A percentile compares a stretch with the other conserved stretches of the same genome.
Evolutionary conservation across 73 alveolate species (phyloP).

Genomic region (Paraurostyla sp.): DNA sequence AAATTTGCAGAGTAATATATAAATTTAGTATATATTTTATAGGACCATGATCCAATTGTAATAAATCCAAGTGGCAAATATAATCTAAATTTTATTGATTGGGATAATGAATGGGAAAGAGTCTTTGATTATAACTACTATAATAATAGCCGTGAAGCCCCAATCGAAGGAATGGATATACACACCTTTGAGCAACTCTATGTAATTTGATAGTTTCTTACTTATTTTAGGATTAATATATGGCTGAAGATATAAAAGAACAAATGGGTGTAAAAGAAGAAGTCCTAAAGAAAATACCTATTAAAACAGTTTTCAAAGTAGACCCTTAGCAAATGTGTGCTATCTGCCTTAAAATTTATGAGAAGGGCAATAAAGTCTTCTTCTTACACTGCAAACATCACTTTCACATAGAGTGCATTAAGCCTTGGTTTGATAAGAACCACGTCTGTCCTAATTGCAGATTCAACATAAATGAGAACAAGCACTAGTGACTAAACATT

Average conservation of each 20-base stretch:
- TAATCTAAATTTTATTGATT: constrained; percentile 90
- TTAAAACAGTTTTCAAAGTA: constrained; percentile 69
- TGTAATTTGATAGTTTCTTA: neutral
- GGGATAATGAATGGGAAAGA: constrained; percentile 95
- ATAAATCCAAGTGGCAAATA: constrained; percentile 87
- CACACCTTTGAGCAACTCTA: constrained; percentile 51
- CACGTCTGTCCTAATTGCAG: constrained; percentile 90
- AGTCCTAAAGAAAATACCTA: constrained; percentile 79
- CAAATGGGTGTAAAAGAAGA: constrained; percentile 83
- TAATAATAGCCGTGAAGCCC: neutral
- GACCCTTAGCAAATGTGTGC: constrained; percentile 82
- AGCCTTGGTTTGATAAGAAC: constrained; percentile 90
- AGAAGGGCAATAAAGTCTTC: constrained; percentile 75
- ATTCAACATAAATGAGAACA: constrained; percentile 73
- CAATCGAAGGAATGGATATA: constrained; percentile 53
- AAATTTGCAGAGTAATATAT: constrained; percentile 10
- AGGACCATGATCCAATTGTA: constrained; percentile 77
- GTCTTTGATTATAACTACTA: constrained; percentile 71
- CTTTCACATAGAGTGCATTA: constrained; percentile 86
- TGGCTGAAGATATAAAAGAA: constrained; percentile 78
- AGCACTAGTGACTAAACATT: constrained; percentile 1
- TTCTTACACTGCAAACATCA: constrained; percentile 87
- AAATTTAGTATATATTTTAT: neutral
- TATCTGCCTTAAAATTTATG: constrained; percentile 83
- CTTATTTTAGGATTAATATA: constrained; percentile 64